Evolutionary conservation across 1,284 basidiomycete species (phyloP), one percentile per base, ranked within the genome.

Genomic region (Marasmius fiardii): DNA sequence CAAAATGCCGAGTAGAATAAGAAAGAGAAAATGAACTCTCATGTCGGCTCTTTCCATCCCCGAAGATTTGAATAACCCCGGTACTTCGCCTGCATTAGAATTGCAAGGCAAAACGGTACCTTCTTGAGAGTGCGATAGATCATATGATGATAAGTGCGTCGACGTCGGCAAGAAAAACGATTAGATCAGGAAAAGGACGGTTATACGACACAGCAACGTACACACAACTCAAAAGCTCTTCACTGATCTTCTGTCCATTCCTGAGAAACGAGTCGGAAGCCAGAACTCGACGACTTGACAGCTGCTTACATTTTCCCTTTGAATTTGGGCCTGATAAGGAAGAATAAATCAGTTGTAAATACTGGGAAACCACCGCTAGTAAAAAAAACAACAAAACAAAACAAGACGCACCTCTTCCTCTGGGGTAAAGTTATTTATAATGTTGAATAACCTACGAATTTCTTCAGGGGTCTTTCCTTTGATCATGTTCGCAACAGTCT

Each of bases 401-500:
- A n/a, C n/a, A n/a, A 43, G 43, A 72, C 78, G 48, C 60, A 91
- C 90, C 86, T 99, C 97, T 73, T 99, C 97, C 71, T 99, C 97
- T 28, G 96, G 95, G 2, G 96, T 98, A 69, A 99, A 99, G 76
- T 99, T 97, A 72, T 98, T 97, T 55, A 93, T 90, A 61, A 96
- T 95, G 82, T 98, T 97, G 83, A 97, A 96, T 47, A 96, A 82
- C 70, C 96, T 95, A 60, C 94, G 90, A 66, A 96, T 96, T 75
- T 97, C 95, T 70, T 95, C 92, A 16, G 94, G 93, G 6, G 93
- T 93, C 82, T 97, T 97, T 43, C 95, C 95, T 78, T 97, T 97
- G 80, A 97, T 97, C 97, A 99, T 99, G 82, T 99, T 98, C 26
- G 97, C 97, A 8, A 99, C 97, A 14, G 96, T 99, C 83, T 99